Conservation (phyloP, 2,329 filamentous ascomycete genomes). For the Chaetomium sp. region DNA sequence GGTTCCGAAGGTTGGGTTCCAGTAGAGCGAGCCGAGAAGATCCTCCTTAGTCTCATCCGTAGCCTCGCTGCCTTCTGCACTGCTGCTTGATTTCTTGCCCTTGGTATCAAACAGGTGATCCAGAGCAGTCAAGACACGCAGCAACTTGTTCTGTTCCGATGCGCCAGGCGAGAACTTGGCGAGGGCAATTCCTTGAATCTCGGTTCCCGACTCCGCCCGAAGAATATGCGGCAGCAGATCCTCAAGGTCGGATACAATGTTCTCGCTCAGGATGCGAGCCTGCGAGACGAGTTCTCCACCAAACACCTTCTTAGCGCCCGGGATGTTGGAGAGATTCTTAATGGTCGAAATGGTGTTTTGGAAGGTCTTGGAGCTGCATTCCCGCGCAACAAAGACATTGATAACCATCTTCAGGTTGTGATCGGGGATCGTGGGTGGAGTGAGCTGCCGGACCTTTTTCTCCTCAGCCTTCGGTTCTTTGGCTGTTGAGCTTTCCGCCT, state of each 20-base stretch:
- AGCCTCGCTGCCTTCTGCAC: conserved; percentile 50
- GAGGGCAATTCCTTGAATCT: conserved; percentile 91
- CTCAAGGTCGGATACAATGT: conserved; percentile 81
- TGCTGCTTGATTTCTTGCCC: conserved; percentile 57
- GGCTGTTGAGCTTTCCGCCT: conserved; percentile 43
- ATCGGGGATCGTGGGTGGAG: conserved; percentile 82
- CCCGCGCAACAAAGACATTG: conserved; percentile 91
- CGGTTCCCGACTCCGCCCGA: conserved; percentile 83
- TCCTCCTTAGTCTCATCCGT: conserved; percentile 72
- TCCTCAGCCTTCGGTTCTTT: conserved; percentile 46
- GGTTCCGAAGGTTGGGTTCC: conserved; percentile 84
- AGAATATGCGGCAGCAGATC: conserved; percentile 85
- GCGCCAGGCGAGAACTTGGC: conserved; percentile 95
- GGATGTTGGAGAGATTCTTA: conserved; percentile 93
- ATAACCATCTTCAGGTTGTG: conserved; percentile 92
- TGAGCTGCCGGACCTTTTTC: conserved; percentile 62
- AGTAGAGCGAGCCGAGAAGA: conserved; percentile 83
- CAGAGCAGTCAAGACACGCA: conserved; percentile 87
- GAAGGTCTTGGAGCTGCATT: conserved; percentile 97
- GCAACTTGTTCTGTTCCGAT: conserved; percentile 93
- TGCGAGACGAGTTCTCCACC: conserved; percentile 90
- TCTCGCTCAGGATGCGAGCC: conserved; percentile 79
- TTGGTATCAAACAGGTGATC: conserved; percentile 94
- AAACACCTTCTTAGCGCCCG: conserved; percentile 85
- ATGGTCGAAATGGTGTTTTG: conserved; percentile 97